phyloP scores from a whole-genome alignment of 1,284 basidiomycete species.

The Trametes sp. region DNA sequence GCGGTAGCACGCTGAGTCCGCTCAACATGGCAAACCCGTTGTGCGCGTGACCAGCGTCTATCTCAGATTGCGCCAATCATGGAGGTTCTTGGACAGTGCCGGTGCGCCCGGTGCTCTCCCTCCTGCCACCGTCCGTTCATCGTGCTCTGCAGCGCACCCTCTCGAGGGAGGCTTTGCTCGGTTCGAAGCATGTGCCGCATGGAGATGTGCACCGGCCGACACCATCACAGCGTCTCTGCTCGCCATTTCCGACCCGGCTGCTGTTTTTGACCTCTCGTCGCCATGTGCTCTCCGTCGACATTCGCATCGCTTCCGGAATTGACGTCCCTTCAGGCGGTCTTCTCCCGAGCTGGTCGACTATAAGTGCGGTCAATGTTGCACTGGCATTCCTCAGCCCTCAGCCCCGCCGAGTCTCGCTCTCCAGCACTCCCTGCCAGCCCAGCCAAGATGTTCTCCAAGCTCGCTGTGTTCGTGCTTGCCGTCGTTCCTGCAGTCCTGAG shows the following conservation, averaged over 20 bases:
- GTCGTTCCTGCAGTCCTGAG: conserved; percentile 15
- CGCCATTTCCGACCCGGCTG: conserved; percentile 6
- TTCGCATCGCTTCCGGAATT: conserved; percentile 17
- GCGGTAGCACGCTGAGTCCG: conserved; percentile 6
- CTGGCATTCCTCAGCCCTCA: not conserved
- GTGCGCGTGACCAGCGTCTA: conserved; percentile 21
- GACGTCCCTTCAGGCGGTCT: not conserved
- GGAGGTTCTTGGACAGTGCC: not conserved
- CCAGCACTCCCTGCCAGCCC: not conserved
- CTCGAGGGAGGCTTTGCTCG: not conserved
- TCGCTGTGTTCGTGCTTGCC: conserved; percentile 19
- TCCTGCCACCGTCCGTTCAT: not conserved
- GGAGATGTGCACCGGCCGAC: conserved; percentile 1
- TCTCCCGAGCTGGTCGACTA: conserved; percentile 2
- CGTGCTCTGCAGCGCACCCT: not conserved
- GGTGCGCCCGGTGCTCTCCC: not conserved
- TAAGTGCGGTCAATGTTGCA: conserved; percentile 3
- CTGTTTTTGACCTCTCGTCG: conserved; percentile 4
- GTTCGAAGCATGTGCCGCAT: conserved; percentile 13
- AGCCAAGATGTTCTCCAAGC: conserved; percentile 22
- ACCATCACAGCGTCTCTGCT: not conserved
- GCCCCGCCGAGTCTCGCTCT: conserved; percentile 6
- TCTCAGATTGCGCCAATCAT: conserved; percentile 4
- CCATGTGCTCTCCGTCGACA: conserved; percentile 25
- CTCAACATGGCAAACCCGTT: conserved; percentile 11